Conservation (phyloP, 176 grass and related monocot species). For the Ampelocalamus luodianensis region DNA sequence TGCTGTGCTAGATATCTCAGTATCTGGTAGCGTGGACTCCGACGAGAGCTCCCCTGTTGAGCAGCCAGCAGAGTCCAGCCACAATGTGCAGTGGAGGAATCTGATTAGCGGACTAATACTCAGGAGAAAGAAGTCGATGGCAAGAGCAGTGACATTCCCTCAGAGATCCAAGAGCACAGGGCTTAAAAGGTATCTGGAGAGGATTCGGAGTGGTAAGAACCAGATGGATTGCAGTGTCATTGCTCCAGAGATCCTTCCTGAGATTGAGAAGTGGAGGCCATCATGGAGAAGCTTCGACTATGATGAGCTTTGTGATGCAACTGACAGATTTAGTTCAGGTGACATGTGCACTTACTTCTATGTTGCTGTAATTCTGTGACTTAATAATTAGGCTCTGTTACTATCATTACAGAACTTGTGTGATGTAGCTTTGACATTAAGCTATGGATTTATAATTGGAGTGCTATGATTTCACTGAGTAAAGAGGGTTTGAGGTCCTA, state of each 20-base stretch:
- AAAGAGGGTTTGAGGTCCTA: conserved; percentile 40
- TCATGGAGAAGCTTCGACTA: conserved; percentile 97
- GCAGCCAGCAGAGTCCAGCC: conserved; percentile 50
- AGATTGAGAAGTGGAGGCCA: conserved; percentile 74
- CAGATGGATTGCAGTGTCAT: conserved; percentile 52
- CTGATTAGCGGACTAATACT: conserved; percentile 74
- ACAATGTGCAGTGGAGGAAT: conserved; percentile 68
- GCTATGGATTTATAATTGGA: conserved; percentile 35
- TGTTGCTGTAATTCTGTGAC: conserved; percentile 26
- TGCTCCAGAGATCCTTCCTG: conserved; percentile 63
- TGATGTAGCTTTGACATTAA: conserved; percentile 42
- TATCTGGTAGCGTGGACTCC: conserved; percentile 51
- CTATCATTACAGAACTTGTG: conserved; percentile 45
- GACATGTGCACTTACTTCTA: conserved; percentile 33
- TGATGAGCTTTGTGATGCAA: conserved; percentile 73
- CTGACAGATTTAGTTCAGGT: conserved; percentile 89
- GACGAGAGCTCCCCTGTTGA: conserved; percentile 60
- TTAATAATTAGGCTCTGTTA: conserved; percentile 41
- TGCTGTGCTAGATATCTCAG: conserved; percentile 59
- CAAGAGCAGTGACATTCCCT: conserved; percentile 68
- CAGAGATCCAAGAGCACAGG: conserved; percentile 53
- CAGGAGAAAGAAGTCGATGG: conserved; percentile 77
- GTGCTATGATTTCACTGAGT: conserved; percentile 20
- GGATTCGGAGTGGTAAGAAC: conserved; percentile 60
- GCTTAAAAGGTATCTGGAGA: conserved; percentile 64